phyloP scores from a whole-genome alignment of 1,284 basidiomycete species.

The Trametes hirsuta region DNA sequence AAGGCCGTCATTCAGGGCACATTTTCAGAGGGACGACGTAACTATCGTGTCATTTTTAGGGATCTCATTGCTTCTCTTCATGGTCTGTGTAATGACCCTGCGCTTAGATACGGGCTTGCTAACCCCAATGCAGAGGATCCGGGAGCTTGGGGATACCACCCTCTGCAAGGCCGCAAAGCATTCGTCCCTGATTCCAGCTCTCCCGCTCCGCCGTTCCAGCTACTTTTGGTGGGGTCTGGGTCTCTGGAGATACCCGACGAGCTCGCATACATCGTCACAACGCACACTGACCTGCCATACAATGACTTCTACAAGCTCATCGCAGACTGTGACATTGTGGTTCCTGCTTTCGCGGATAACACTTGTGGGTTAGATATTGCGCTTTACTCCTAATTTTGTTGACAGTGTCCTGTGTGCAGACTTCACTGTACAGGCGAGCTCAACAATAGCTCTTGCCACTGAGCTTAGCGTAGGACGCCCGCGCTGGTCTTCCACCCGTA shows the following conservation, averaged over 20 bases:
- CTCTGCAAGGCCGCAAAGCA: slow-evolving; percentile 32
- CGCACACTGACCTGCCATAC: slow-evolving; percentile 38
- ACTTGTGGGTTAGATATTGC: slow-evolving; percentile 18
- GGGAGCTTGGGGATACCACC: slow-evolving; percentile 40
- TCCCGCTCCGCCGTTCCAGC: slow-evolving; percentile 35
- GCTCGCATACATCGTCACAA: slow-evolving; percentile 37
- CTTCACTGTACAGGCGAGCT: slow-evolving; percentile 41
- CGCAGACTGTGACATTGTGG: slow-evolving; percentile 40
- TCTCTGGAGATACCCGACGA: slow-evolving; percentile 37
- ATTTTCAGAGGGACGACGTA: slow-evolving; percentile 36
- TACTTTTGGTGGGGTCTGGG: slow-evolving; percentile 40
- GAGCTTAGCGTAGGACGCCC: slow-evolving; percentile 36
- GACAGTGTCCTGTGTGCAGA: slow-evolving; percentile 14
- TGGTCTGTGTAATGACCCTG: slow-evolving; percentile 14
- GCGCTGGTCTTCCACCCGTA: no score
- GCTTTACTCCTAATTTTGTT: neutral
- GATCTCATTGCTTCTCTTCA: slow-evolving; percentile 37
- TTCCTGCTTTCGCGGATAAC: slow-evolving; percentile 40
- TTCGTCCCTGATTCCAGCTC: slow-evolving; percentile 32
- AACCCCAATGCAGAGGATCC: slow-evolving; percentile 34
- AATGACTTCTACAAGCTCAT: slow-evolving; percentile 40
- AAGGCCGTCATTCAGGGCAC: slow-evolving; percentile 43
- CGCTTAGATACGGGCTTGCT: neutral
- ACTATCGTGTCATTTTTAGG: slow-evolving; percentile 38
- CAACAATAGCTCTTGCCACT: slow-evolving; percentile 41